Evolutionary conservation across 2,329 filamentous ascomycete genomes (phyloP), one percentile per base, ranked within the genome.

Genomic region (Cordyceps tenuipes): DNA sequence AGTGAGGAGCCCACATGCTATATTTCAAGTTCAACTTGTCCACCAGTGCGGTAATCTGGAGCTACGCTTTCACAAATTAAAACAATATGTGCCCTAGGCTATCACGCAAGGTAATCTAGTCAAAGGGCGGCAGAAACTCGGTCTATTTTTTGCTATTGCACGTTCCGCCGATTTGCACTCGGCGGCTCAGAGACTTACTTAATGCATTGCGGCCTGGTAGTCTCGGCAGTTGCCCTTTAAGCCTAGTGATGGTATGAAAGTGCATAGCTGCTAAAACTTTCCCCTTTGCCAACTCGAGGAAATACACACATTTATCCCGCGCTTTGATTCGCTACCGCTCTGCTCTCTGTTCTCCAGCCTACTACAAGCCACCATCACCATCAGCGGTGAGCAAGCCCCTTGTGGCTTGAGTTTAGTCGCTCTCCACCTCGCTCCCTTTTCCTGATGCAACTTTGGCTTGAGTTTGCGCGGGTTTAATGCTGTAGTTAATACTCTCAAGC

Each of bases 371-470:
- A 53, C 52, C 26, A n/a, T 55, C 52, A 55, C 52, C 26, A n/a
- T 55, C 52, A 55, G 52, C 52, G 52, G 52, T 55, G 52, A 55
- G 52, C 52, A 55, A 54, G 52, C 52, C 52, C 34, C 51, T 17
- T 55, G 52, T 55, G 52, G 52, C 52, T 53, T 53, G 41, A 46
- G n/a, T n/a, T 19, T 46, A 19, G 39, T 44, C 23, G 17, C 23
- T 15, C 15, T 43, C 52, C 26, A 29, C 4, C 29, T 29, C 34
- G 3, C 34, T 36, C 34, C 34, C 34, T 13, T 36, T 36, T 36
- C 34, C 41, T 9, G 41, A 26, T 54, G 21, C 8, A 43, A n/a
- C 36, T 53, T 53, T 19, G 34, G 34, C 39, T 43, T 39, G 17
- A 10, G 19, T 6, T 23, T 23, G 4, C 6, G 39, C 13, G 13